Evolutionary conservation across 352 stramenopile species (phyloP).

Genomic region (Phytophthora kernoviae): DNA sequence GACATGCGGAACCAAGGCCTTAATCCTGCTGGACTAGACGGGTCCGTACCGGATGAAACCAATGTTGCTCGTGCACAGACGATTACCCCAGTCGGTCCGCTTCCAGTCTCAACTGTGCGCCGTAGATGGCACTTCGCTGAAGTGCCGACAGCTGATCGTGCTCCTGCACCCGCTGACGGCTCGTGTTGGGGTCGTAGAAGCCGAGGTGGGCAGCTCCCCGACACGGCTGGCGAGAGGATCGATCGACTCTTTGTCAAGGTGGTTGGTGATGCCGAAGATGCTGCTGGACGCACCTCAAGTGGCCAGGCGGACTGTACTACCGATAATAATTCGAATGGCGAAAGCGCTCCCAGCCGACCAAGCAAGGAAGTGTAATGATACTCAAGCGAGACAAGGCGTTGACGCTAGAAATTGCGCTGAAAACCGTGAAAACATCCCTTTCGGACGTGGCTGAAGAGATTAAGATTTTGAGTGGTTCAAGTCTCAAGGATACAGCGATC

Average conservation of each 20-base stretch:
- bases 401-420: constrained; percentile 28
- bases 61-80: not conserved
- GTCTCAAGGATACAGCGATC: constrained; percentile 30
- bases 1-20: constrained; percentile 31
- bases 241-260: not conserved
- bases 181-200: not conserved
- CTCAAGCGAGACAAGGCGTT: constrained; percentile 31
- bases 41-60: not conserved
- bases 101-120: constrained; percentile 6
- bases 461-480: constrained; percentile 30
- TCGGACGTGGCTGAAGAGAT: constrained; percentile 25
- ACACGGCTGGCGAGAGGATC: not conserved
- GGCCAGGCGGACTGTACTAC: not conserved
- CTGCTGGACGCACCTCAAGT: not conserved
- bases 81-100: not conserved
- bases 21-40: constrained; percentile 19
- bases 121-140: constrained; percentile 28
- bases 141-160: not conserved
- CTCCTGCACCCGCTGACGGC: not conserved
- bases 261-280: not conserved
- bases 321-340: not conserved
- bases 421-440: constrained; percentile 21
- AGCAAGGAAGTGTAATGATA: constrained; percentile 15
- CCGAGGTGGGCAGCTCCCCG: not conserved
- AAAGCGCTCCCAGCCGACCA: not conserved